Percentiles rank a stretch among this genome's conserved stretches.
These are phyloP conservation scores for Colletotrichum sp. DNA, from an alignment of 2,329 filamentous ascomycete species.

Conservation along the genomic window DNA sequence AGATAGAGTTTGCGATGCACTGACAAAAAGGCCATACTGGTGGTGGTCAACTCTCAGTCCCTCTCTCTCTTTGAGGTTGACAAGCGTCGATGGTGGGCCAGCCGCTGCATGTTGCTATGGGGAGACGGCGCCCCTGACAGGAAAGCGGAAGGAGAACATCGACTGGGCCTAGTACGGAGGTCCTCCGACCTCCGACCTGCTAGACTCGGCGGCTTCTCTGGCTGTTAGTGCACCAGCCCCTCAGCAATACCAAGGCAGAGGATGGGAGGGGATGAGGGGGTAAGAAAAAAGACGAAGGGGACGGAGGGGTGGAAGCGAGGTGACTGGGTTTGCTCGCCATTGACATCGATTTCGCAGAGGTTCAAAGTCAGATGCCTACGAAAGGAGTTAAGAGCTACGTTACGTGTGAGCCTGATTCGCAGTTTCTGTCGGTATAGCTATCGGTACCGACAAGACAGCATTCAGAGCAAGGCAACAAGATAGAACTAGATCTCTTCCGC, in stretches of 20 bases:
- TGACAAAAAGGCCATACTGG: constrained; percentile 8
- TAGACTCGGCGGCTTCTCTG: constrained; percentile 13
- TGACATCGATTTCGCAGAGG: background rate
- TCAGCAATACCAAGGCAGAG: background rate
- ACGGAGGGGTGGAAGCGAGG: background rate
- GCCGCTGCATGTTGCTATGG: background rate
- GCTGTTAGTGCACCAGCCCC: constrained; percentile 17
- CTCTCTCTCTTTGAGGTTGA: background rate
- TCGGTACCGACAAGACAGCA: background rate
- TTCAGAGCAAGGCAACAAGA: background rate
- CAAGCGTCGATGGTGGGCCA: constrained; percentile 3
- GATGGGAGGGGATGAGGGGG: background rate
- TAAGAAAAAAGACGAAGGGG: background rate
- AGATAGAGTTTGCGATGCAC: constrained; percentile 19
- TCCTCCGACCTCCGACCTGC: constrained; percentile 19
- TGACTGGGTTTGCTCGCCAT: background rate
- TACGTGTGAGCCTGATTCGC: background rate
- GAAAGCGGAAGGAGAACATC: constrained; percentile 11
- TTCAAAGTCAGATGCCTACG: background rate
- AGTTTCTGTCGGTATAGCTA: background rate
- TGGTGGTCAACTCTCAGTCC: constrained; percentile 1
- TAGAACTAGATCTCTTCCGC: background rate
- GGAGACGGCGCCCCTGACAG: constrained; percentile 6
- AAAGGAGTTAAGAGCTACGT: background rate
- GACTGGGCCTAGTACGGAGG: constrained; percentile 19